Base-by-base conservation (phyloP, 1,284 basidiomycete genomes). In the Sanghuangporus sanghuang region DNA sequence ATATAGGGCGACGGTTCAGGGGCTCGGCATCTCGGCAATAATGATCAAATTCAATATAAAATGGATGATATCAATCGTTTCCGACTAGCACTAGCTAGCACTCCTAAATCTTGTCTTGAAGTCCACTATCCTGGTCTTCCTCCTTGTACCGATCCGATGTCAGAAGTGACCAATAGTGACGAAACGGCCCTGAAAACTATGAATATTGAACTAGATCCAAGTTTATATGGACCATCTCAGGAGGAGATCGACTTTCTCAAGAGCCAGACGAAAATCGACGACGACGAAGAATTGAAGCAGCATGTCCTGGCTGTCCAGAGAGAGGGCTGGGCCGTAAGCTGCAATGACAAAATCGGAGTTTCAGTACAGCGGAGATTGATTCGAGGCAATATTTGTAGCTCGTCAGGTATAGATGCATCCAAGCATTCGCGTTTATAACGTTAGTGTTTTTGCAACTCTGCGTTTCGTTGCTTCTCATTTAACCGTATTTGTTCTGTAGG, bases 231-330 rank as follows among this genome's bases (percentile, higher is more conserved):
- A 2, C 61, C 61, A 16, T 32, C 35, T 9, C 49, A n/a, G 4
- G 63, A 64, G 32, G 67, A 64, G 35, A 12, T 64, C 9, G 62
- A 61, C 55, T 68, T 68, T 36, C 18, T 66, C 42, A 66, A 64
- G 62, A 50, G 18, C 18, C 54, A 64, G 50, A 66, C 60, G 21
- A 59, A 59, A 23, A 67, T 66, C 32, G 21, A 64, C 23, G 57
- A 62, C 52, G 62, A 64, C 2, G 66, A 66, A 3, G 64, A 61
- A 32, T 44, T 67, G 6, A 63, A 63, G 44, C 21, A 57, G 48
- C 66, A 67, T 42, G 44, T 66, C 12, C 38, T 67, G 3, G 39
- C 57, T 1, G 66, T 67, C 7, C 66, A 67, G 50, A 57, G 32
- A 50, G 57, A 63, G 21, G 66, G 60, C 9, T 67, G 57, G 54